Percentiles rank a stretch among this genome's conserved stretches.
Evolutionary conservation across 73 alveolate species (phyloP).

Genomic region (Paramecium octaurelia): DNA sequence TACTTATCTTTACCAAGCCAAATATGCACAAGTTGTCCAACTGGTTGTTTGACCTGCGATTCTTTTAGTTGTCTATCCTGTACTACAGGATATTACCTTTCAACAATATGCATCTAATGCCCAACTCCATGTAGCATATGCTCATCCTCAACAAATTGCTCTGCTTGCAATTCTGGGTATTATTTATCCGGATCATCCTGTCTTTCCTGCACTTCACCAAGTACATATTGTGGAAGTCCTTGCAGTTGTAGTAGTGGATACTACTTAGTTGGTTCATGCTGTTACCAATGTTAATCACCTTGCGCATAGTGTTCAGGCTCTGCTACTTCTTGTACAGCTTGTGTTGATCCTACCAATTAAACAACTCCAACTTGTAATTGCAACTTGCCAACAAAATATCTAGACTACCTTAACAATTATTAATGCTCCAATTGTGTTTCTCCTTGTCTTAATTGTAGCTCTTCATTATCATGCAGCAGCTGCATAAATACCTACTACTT

Average conservation of each 20-base stretch:
- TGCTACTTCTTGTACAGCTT: background rate
- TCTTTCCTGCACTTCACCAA: background rate
- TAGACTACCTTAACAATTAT: background rate
- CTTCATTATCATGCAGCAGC: background rate
- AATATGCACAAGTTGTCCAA: background rate
- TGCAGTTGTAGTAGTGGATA: background rate
- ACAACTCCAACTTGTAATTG: background rate
- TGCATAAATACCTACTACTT: background rate
- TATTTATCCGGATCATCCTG: slow-evolving; percentile 7
- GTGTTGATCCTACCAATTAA: background rate
- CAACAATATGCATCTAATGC: background rate
- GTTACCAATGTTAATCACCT: background rate
- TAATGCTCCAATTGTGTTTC: background rate
- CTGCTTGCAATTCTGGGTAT: background rate
- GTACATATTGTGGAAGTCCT: background rate
- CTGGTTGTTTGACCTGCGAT: background rate
- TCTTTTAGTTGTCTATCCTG: background rate
- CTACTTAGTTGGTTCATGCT: background rate
- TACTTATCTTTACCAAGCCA: background rate
- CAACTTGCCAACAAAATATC: background rate
- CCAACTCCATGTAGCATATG: background rate
- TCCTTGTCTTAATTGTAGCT: background rate
- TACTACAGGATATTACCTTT: background rate
- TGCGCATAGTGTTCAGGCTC: background rate
- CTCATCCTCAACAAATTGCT: background rate